These are phyloP conservation scores for Aspergillus piperis DNA, from an alignment of 2,329 filamentous ascomycete species.

Conservation along the genomic window DNA sequence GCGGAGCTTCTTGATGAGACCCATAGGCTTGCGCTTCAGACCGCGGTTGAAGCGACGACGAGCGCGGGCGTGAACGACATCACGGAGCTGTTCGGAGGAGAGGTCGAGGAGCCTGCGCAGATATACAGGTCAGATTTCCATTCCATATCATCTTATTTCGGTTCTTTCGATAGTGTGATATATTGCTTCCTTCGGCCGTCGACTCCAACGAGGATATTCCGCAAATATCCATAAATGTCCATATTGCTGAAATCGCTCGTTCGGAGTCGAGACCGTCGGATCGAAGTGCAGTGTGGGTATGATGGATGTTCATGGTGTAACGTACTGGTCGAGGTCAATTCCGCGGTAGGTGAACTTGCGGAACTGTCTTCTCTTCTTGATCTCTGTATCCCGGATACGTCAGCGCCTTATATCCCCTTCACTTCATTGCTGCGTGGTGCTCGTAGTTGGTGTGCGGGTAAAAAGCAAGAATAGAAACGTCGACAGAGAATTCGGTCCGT, in stretches of 20 bases:
- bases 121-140: constrained; percentile 32
- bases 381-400: constrained; percentile 61
- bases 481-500: not conserved
- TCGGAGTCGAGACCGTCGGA: constrained; percentile 16
- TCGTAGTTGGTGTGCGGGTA: constrained; percentile 2
- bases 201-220: constrained; percentile 11
- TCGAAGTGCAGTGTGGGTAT: not conserved
- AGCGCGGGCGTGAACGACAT: constrained; percentile 98
- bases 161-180: not conserved
- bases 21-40: constrained; percentile 99
- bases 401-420: constrained; percentile 28
- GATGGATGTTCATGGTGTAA: constrained; percentile 28
- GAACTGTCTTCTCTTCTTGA: constrained; percentile 99
- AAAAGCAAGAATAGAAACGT: not conserved
- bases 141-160: constrained; percentile 23
- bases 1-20: constrained; percentile 99
- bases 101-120: constrained; percentile 88
- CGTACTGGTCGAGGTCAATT: constrained; percentile 99
- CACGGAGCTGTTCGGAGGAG: constrained; percentile 95
- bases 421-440: constrained; percentile 19
- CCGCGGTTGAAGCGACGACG: constrained; percentile 99
- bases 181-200: constrained; percentile 6
- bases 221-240: not conserved
- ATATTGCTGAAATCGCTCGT: constrained; percentile 12
- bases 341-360: constrained; percentile 99